Conservation (phyloP, 78 protist genomes). For the Dictyostelium firmibasis region DNA sequence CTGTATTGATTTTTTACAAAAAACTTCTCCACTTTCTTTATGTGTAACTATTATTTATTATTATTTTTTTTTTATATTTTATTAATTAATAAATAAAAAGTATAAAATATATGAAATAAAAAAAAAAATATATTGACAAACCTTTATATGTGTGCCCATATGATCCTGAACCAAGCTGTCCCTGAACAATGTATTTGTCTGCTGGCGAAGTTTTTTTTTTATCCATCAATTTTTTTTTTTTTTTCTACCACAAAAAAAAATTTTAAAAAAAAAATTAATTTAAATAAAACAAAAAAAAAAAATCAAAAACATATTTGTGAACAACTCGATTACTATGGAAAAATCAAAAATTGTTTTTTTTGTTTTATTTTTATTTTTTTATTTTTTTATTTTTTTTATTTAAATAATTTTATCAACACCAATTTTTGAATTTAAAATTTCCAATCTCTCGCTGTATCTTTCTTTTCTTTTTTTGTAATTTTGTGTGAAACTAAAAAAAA, state of each 20-base stretch:
- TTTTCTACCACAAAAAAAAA: not conserved
- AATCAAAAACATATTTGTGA: not conserved
- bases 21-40: not conserved
- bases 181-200: not conserved
- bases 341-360: not conserved
- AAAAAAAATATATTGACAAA: not conserved
- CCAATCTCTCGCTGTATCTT: not conserved
- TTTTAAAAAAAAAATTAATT: not conserved
- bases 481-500: not conserved
- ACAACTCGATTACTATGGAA: not conserved
- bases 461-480: slow-evolving; percentile 8
- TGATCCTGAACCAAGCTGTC: not conserved
- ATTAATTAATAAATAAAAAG: too few relatives aligned
- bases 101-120: not conserved
- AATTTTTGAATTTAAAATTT: not conserved
- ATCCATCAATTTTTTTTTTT: not conserved
- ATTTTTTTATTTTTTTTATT: not conserved
- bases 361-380: not conserved
- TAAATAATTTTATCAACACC: not conserved
- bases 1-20: not conserved
- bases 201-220: not conserved
- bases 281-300: too few relatives aligned
- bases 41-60: not conserved
- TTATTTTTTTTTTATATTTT: not conserved
- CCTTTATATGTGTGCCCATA: not conserved